Evolutionary conservation across 2,329 filamentous ascomycete genomes (phyloP).

Genomic region (Fusarium sacchari): DNA sequence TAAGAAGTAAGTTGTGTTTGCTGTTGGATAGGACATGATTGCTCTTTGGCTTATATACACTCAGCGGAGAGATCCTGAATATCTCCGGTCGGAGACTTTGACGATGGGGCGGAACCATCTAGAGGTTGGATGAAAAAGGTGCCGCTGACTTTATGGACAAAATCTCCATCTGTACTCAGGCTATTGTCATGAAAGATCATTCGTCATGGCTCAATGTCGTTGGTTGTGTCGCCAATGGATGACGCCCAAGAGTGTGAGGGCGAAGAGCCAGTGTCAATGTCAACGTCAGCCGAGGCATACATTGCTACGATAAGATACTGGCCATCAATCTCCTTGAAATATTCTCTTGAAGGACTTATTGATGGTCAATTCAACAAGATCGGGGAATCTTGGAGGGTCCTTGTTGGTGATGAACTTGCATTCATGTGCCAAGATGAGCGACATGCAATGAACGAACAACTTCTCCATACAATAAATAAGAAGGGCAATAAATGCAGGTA

Average conservation of each 20-base stretch:
- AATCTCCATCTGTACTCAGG: background rate
- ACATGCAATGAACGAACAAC: background rate
- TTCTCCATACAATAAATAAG: no score
- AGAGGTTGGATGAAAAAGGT: background rate
- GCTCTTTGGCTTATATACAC: conserved; percentile 11
- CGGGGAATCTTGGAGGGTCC: no score
- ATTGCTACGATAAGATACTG: no score
- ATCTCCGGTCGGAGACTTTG: conserved; percentile 42
- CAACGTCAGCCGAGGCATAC: background rate
- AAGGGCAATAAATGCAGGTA: no score
- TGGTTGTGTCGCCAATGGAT: background rate
- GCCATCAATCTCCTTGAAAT: accelerated
- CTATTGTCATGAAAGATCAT: accelerated
- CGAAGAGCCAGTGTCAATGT: background rate
- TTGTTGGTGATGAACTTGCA: background rate
- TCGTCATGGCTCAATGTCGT: background rate
- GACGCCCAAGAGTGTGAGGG: no score
- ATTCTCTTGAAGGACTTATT: no score
- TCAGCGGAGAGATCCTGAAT: conserved; percentile 24
- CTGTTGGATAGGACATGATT: background rate
- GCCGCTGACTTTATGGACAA: background rate
- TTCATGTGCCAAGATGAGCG: background rate
- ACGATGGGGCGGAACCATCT: background rate
- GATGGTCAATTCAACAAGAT: background rate
- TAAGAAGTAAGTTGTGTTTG: no score